Evolutionary conservation across 495 filamentous ascomycete species (phyloP).

Genomic region (Hypoxylon cercidicola): DNA sequence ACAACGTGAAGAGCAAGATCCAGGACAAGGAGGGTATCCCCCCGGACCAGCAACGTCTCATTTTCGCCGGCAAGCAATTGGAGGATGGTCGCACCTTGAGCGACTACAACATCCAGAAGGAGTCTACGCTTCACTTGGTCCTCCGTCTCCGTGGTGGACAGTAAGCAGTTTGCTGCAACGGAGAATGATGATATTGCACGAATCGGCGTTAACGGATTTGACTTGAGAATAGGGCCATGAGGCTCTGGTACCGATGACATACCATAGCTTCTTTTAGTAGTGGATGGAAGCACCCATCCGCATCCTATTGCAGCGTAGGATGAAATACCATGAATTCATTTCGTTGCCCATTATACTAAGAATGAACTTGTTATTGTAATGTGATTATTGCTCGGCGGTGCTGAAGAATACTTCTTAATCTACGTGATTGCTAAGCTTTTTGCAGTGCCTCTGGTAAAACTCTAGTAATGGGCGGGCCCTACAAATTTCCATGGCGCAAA

Average conservation of each 20-base stretch:
- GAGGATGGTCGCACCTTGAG: constrained; percentile 86
- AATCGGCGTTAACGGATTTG: constrained; percentile 39
- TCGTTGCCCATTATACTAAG: neutral
- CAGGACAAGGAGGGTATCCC: constrained; percentile 94
- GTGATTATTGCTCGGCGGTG: neutral
- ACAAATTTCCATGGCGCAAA: too few relatives aligned
- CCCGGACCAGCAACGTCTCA: constrained; percentile 88
- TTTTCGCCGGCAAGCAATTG: constrained; percentile 91
- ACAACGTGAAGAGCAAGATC: constrained; percentile 93
- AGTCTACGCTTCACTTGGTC: constrained; percentile 87
- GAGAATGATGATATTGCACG: constrained; percentile 40
- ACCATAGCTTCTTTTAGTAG: constrained; percentile 11
- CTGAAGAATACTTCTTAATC: neutral
- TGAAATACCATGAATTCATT: constrained; percentile 29
- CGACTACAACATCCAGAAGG: constrained; percentile 96
- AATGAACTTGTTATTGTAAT: neutral
- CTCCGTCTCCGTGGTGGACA: constrained; percentile 88
- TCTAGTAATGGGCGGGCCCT: too few relatives aligned
- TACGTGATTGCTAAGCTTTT: too few relatives aligned
- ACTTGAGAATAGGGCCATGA: constrained; percentile 22
- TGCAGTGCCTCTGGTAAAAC: too few relatives aligned
- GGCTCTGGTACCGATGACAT: constrained; percentile 30
- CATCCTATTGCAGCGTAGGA: constrained; percentile 20
- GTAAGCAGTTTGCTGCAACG: constrained; percentile 51
- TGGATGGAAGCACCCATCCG: constrained; percentile 10